A percentile compares a stretch with the other conserved stretches of the same genome.
Evolutionary conservation across 257 asterid species (phyloP).

Genomic region (Plectranthus barbatus): DNA sequence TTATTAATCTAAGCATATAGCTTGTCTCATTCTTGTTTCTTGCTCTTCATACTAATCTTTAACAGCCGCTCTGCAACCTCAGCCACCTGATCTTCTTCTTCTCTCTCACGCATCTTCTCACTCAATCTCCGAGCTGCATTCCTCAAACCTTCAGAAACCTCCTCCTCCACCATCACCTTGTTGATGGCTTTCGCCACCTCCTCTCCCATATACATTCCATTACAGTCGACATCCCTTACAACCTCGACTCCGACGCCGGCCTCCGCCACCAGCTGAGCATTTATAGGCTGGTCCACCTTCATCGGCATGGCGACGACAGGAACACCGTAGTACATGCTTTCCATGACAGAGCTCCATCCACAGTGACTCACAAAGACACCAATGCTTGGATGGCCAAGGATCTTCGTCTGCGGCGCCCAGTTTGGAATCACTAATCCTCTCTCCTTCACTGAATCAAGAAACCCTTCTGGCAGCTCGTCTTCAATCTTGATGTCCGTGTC

Average conservation of each 20-base stretch:
- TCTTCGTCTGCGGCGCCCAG: constrained; percentile 28
- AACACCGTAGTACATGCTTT: constrained; percentile 27
- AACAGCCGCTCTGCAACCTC: neutral
- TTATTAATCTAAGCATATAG: too few relatives aligned
- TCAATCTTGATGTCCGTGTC: neutral
- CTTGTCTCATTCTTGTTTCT: neutral
- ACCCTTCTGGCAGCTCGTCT: constrained; percentile 17
- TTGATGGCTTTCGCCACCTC: constrained; percentile 17
- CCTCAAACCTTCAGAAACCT: constrained; percentile 17
- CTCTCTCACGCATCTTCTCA: constrained; percentile 10
- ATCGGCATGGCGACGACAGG: constrained; percentile 33
- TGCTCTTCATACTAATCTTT: neutral
- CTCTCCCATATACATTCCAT: constrained; percentile 22
- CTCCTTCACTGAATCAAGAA: constrained; percentile 15
- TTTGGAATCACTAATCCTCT: constrained; percentile 10
- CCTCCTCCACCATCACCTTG: constrained; percentile 20
- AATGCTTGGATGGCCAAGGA: constrained; percentile 4
- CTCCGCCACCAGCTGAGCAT: constrained; percentile 24
- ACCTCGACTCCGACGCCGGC: constrained; percentile 18
- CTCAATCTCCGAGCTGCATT: constrained; percentile 9
- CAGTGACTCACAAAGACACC: constrained; percentile 36
- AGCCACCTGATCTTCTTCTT: neutral
- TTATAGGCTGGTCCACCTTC: constrained; percentile 25
- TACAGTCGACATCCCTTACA: constrained; percentile 5
- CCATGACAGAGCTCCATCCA: constrained; percentile 33